Percentiles rank a stretch among this genome's conserved stretches.
Conservation (phyloP, 345 rosid species). For the Melaleuca alternifolia region DNA sequence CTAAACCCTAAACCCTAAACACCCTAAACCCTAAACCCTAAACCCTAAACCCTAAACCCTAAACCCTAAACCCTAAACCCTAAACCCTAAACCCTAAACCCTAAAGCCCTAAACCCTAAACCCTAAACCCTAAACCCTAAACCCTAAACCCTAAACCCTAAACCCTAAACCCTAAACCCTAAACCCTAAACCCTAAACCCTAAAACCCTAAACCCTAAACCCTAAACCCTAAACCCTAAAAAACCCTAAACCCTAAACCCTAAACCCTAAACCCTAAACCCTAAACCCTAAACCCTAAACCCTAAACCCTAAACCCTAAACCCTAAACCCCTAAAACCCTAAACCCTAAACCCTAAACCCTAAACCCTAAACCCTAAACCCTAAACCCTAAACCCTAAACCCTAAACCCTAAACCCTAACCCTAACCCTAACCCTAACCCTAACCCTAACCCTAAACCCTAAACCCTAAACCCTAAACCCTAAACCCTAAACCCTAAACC, state of each 20-base stretch:
- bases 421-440: background rate
- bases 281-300: constrained; percentile 4
- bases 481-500: constrained; percentile 12
- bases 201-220: constrained; percentile 11
- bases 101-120: constrained; percentile 7
- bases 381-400: no score
- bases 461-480: constrained; percentile 8
- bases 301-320: constrained; percentile 11
- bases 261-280: constrained; percentile 7
- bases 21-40: constrained; percentile 9
- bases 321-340: constrained; percentile 11
- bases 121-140: constrained; percentile 12
- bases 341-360: constrained; percentile 8
- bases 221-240: constrained; percentile 12
- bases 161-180: constrained; percentile 11
- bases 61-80: constrained; percentile 11
- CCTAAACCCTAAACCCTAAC: no score
- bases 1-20: background rate
- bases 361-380: constrained; percentile 1
- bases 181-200: constrained; percentile 1
- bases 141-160: constrained; percentile 2
- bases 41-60: constrained; percentile 13
- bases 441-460: constrained; percentile 7
- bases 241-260: constrained; percentile 12
- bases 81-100: constrained; percentile 7